These are phyloP conservation scores for Fusarium sp. DNA, from an alignment of 2,329 filamentous ascomycete species.

Conservation along the genomic window DNA sequence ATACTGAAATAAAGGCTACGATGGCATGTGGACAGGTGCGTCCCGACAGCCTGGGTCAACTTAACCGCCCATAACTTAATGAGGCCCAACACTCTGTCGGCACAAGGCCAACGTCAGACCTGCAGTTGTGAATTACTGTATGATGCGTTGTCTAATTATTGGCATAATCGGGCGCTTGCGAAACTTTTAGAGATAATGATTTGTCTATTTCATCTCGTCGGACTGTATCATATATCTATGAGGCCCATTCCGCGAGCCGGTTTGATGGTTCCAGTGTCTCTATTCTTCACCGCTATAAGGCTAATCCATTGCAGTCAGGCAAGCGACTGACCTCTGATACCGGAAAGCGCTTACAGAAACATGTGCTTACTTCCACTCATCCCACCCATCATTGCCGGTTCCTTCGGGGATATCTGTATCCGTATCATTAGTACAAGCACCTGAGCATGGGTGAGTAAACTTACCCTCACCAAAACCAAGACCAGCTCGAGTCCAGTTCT, in stretches of 20 bases:
- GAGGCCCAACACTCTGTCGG: not conserved
- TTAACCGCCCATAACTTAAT: slow-evolving; percentile 7
- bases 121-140: not conserved
- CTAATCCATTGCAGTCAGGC: slow-evolving; percentile 8
- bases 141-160: not conserved
- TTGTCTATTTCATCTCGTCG: slow-evolving; percentile 27
- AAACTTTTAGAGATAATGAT: not conserved
- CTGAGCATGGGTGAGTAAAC: not conserved
- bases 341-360: slow-evolving; percentile 31
- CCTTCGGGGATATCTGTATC: slow-evolving; percentile 36
- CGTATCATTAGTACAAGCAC: slow-evolving; percentile 10
- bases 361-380: slow-evolving; percentile 6
- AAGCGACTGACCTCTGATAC: slow-evolving; percentile 8
- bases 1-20: not conserved
- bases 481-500: slow-evolving; percentile 61
- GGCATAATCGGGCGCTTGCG: slow-evolving; percentile 12
- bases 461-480: slow-evolving; percentile 55
- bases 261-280: slow-evolving; percentile 7
- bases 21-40: not conserved
- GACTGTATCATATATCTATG: slow-evolving; percentile 13
- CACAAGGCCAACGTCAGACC: not conserved
- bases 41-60: not conserved
- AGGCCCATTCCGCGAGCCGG: slow-evolving; percentile 3
- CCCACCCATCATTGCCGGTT: slow-evolving; percentile 3
- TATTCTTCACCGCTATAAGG: slow-evolving; percentile 29